Evolutionary conservation across 257 asterid genomes (phyloP), one percentile per base, ranked within the genome.

Genomic region (Avicennia marina): DNA sequence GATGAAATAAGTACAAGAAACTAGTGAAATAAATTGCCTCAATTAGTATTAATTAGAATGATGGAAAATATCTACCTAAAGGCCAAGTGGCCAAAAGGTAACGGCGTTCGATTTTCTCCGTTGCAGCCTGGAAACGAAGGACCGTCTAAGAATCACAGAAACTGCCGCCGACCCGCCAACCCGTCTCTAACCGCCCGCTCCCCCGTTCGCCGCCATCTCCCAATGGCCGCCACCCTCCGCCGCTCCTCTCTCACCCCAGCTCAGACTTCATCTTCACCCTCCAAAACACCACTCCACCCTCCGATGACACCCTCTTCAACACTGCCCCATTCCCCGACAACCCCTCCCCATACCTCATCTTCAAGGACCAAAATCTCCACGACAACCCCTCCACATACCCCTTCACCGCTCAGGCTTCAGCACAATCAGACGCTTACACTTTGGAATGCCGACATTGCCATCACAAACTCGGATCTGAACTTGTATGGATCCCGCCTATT

Each of bases 351-450:
- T 70, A 61, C 73, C 81, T 81, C 55, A 45, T 81, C 32, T 90
- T 79, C 72, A 91, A 87, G 58, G 86, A 91, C 66, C 98, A 91
- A 53, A 87, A 85, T 20, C 87, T 91, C 59, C 96, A 87, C 98
- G 0, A 67, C 86, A 0, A 68, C 87, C 17, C 94, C 95, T 0
- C 47, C 63, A 1, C 34, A 60, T 0, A 63, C 62, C 22, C 36
- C 74, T 91, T 11, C 88, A 88, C 22, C 95, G 98, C 59, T 91
- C 61, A 73, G 55, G 70, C 62, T 88, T 20, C 65, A 71, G 58
- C 87, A 49, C 8, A 65, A 75, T 40, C 93, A 85, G 72, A 83
- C 78, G 0, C 73, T 91, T n/a, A 91, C 96, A 0, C 79, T 88
- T 1, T 91, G 98, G 98, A 75, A 80, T 51, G 85, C 93, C 26